A percentile compares a stretch with the other conserved stretches of the same genome.
Evolutionary conservation across 1,284 basidiomycete genomes (phyloP).

Genomic region (Sporisorium iseilematis-ciliati): DNA sequence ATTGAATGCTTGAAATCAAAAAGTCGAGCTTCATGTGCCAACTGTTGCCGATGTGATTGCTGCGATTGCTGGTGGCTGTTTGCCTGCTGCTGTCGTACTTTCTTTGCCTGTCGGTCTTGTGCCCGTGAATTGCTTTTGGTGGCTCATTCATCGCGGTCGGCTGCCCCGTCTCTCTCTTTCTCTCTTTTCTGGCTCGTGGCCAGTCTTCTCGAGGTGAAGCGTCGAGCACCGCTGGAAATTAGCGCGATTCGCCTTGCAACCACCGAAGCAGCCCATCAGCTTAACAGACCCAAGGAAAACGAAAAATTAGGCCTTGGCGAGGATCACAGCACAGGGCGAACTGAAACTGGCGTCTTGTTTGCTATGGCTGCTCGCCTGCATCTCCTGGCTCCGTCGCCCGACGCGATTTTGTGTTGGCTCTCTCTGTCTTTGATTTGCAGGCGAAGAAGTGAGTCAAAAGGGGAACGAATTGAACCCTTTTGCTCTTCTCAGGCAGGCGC

Average conservation of each 20-base stretch:
- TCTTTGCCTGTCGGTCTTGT: background rate
- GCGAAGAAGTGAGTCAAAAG: too few relatives aligned
- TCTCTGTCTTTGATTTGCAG: background rate
- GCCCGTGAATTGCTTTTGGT: background rate
- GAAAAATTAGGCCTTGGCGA: too few relatives aligned
- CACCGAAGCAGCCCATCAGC: too few relatives aligned
- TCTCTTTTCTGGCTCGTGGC: background rate
- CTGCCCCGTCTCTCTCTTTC: slow-evolving; percentile 1
- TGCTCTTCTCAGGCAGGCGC: too few relatives aligned
- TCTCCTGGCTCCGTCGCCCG: background rate
- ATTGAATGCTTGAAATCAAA: background rate
- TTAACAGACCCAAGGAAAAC: too few relatives aligned
- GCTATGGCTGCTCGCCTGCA: background rate
- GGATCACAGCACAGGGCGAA: too few relatives aligned
- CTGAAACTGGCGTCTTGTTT: background rate
- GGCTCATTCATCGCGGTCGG: slow-evolving; percentile 1
- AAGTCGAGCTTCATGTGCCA: too few relatives aligned
- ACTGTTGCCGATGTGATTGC: background rate
- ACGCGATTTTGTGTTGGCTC: background rate
- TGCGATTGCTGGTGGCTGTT: slow-evolving; percentile 1
- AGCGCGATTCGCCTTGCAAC: too few relatives aligned
- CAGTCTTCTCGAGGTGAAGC: background rate
- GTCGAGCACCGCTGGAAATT: too few relatives aligned
- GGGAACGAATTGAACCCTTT: too few relatives aligned
- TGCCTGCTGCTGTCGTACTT: slow-evolving; percentile 2